A percentile compares a stretch with the other conserved stretches of the same genome.
These are phyloP conservation scores for Puccinia hordei DNA, from an alignment of 1,284 basidiomycete genomes.

Conservation along the genomic window DNA sequence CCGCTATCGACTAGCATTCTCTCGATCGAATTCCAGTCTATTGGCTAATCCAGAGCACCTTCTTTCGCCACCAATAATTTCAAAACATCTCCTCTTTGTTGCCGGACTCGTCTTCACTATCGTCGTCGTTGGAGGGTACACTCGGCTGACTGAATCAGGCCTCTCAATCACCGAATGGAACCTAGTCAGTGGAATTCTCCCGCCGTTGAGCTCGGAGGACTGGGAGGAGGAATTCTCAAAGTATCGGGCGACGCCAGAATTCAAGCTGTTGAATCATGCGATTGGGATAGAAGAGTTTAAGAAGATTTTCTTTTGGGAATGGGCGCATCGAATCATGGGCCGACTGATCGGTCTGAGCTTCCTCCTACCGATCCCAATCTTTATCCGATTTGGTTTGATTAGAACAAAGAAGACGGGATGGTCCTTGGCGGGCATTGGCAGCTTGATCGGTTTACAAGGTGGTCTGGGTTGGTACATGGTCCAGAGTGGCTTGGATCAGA, in stretches of 20 bases:
- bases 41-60: neutral
- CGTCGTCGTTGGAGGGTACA: conserved; percentile 93
- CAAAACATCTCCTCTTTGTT: conserved; percentile 76
- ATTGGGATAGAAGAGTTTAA: conserved; percentile 91
- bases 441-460: conserved; percentile 66
- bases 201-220: conserved; percentile 73
- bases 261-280: conserved; percentile 80
- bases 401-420: conserved; percentile 51
- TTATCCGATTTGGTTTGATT: conserved; percentile 66
- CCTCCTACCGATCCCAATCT: conserved; percentile 74
- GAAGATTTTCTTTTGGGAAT: conserved; percentile 97
- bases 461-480: conserved; percentile 99
- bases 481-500: conserved; percentile 84
- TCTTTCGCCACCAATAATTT: conserved; percentile 65
- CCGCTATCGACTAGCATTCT: neutral
- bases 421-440: conserved; percentile 55
- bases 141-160: conserved; percentile 94
- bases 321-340: conserved; percentile 91
- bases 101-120: conserved; percentile 85
- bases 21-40: neutral
- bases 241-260: conserved; percentile 94
- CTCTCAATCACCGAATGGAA: conserved; percentile 98
- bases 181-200: conserved; percentile 84
- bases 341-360: conserved; percentile 75
- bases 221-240: conserved; percentile 93